These are phyloP conservation scores for Tardiomyces depauwii DNA, from an alignment of 1,139 yeast genomes.

Conservation along the genomic window DNA sequence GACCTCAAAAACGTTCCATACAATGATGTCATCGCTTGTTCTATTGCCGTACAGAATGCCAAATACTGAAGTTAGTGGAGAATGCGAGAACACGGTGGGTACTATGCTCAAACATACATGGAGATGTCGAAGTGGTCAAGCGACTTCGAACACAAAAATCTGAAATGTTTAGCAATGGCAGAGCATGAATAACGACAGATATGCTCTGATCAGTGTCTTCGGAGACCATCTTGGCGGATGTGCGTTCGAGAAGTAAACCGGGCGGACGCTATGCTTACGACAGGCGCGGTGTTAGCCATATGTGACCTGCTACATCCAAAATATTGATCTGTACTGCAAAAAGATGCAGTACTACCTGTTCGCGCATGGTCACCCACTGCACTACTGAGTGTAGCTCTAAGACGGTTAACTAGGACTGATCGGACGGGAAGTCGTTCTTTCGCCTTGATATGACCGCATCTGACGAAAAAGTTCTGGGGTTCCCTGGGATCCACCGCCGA, in stretches of 20 bases:
- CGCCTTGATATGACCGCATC: background rate
- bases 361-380: conserved; percentile 1
- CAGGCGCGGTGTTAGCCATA: background rate
- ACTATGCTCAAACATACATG: background rate
- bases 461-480: background rate
- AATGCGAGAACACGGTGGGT: no score
- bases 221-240: background rate
- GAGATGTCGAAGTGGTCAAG: background rate
- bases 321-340: background rate
- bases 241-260: background rate
- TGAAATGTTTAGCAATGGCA: conserved; percentile 26
- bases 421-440: background rate
- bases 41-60: conserved; percentile 26
- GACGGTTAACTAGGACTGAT: background rate
- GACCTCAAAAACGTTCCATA: conserved; percentile 25
- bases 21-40: conserved; percentile 18
- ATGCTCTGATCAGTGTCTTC: background rate
- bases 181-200: conserved; percentile 18
- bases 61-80: conserved; percentile 12
- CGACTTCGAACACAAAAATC: conserved; percentile 24
- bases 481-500: no score
- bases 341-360: background rate
- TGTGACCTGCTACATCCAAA: background rate
- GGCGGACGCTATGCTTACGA: background rate
- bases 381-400: background rate